Percentiles rank a stretch among this genome's conserved stretches.
Conservation (phyloP, 345 rosid genomes). For the Eucalyptus victrix region DNA sequence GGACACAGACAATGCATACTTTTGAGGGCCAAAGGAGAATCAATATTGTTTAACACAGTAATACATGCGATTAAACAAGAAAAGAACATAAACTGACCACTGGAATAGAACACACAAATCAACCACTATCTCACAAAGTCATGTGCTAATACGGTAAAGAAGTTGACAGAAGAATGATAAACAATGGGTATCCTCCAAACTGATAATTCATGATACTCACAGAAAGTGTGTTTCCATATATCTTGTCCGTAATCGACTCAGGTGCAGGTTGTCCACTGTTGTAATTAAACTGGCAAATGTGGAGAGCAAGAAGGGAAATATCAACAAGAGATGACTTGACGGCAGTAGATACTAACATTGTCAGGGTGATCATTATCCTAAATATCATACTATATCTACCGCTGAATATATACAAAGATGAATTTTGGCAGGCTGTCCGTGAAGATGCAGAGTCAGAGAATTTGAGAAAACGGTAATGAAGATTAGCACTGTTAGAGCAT, state of each 20-base stretch:
- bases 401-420: neutral
- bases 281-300: constrained; percentile 59
- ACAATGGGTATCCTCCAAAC: neutral
- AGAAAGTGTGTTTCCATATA: constrained; percentile 90
- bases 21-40: neutral
- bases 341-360: neutral
- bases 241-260: constrained; percentile 86
- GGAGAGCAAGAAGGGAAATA: neutral
- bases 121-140: neutral
- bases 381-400: neutral
- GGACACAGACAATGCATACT: neutral
- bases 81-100: neutral
- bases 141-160: neutral
- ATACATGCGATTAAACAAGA: neutral
- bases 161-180: neutral
- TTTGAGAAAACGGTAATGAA: neutral
- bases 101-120: neutral
- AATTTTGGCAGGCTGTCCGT: neutral
- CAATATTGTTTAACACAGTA: neutral
- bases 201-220: constrained; percentile 52
- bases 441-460: neutral
- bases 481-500: neutral
- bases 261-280: constrained; percentile 97
- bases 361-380: neutral
- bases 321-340: neutral